Evolutionary conservation across 805 yeast genomes (phyloP), one percentile per base, ranked within the genome.

Genomic region (Starmera quercuum): DNA sequence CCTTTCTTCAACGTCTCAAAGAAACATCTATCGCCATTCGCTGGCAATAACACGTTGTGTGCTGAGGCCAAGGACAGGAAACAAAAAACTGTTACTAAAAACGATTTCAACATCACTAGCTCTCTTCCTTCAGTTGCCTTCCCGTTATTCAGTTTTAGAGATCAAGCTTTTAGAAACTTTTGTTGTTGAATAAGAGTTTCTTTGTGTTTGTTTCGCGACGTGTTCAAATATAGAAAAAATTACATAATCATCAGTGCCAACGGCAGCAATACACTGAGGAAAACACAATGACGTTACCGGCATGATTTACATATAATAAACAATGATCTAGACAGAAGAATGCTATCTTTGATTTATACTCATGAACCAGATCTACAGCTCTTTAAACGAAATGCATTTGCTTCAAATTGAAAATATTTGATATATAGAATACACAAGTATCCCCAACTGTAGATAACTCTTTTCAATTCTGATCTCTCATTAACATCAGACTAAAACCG

Each of bases 1-100:
- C 84, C 83, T 49, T 70, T 70, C 55, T 79, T 83, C 64, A 92
- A 68, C 38, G 70, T 70, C 55, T 92, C 97, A 50, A 71, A 86
- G 61, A 86, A 90, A 62, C 98, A 90, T 51, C 81, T 81, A 54
- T 80, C 81, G 19, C 95, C 92, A 48, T 79, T 68, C 13, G 96
- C 77, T 11, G 92, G 86, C 36, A 88, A 63, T 42, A 84, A 66
- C 23, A 85, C 90, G 49, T 84, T 85, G 58, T 86, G 95, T 1
- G 94, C 94, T 5, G 49, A 28, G 5, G 45, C 60, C 17, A 39
- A 10, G 8, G 35, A 13, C 15, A 25, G 8, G 6, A 25, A 17
- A 14, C 17, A 11, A 9, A 25, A 7, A 10, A 25, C 13, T 11
- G 27, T 11, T 17, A 25, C 27, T 10, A 25, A 11, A 25, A 25